Percentiles rank a stretch among this genome's conserved stretches.
Conservation (phyloP, 371 early-diverging fungal genomes). For the Mortierella sp. region DNA sequence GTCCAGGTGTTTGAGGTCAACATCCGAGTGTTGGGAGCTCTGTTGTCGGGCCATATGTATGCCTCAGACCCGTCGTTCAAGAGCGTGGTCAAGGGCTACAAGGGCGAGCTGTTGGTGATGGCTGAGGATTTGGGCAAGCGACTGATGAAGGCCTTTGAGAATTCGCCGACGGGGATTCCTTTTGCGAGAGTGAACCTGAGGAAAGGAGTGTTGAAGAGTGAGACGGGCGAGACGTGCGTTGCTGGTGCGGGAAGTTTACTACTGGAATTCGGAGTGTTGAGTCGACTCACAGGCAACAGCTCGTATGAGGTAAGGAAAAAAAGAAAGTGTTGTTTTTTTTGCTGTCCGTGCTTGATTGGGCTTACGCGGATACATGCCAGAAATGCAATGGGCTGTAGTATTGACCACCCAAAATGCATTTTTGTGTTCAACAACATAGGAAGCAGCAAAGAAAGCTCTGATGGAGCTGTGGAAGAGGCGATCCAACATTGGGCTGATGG, state of each 20-base stretch:
- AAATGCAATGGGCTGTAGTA: neutral
- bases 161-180: slow-evolving; percentile 88
- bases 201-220: slow-evolving; percentile 76
- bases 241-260: slow-evolving; percentile 94
- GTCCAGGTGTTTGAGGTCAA: slow-evolving; percentile 97
- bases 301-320: slow-evolving; percentile 74
- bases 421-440: slow-evolving; percentile 43
- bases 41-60: slow-evolving; percentile 90
- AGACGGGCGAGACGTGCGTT: slow-evolving; percentile 87
- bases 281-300: slow-evolving; percentile 85
- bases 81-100: slow-evolving; percentile 67
- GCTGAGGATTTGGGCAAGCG: slow-evolving; percentile 89
- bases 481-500: slow-evolving; percentile 82
- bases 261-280: slow-evolving; percentile 95
- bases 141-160: slow-evolving; percentile 91
- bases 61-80: slow-evolving; percentile 76
- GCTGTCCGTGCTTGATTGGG: slow-evolving; percentile 9
- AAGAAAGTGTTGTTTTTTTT: neutral
- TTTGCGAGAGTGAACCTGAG: slow-evolving; percentile 89
- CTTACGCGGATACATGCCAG: neutral
- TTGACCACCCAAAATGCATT: neutral
- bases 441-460: slow-evolving; percentile 80
- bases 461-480: slow-evolving; percentile 82
- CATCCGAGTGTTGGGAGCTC: slow-evolving; percentile 92
- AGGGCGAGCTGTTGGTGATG: slow-evolving; percentile 80